These are phyloP conservation scores for Tuctoria greenei DNA, from an alignment of 176 grass and related monocot species.

Conservation along the genomic window DNA sequence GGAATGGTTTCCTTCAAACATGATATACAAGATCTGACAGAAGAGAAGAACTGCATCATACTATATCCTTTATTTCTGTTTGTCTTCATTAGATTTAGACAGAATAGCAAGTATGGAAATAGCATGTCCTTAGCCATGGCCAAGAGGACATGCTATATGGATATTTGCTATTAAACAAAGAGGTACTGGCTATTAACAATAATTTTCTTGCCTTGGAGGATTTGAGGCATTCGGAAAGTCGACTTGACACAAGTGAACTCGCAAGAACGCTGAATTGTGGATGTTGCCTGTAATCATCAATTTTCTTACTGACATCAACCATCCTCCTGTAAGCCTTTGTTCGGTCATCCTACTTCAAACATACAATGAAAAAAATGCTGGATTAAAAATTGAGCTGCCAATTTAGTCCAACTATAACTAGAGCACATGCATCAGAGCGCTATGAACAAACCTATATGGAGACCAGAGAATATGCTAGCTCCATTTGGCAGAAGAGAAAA, in stretches of 20 bases:
- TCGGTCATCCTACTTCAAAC: conserved; percentile 65
- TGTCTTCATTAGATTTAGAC: not conserved
- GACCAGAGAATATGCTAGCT: conserved; percentile 9
- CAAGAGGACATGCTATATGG: not conserved
- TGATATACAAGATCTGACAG: not conserved
- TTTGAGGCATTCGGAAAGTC: conserved; percentile 70
- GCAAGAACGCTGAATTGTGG: conserved; percentile 74
- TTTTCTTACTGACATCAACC: conserved; percentile 65
- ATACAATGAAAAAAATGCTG: conserved; percentile 38
- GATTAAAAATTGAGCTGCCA: conserved; percentile 27
- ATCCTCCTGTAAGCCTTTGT: conserved; percentile 85
- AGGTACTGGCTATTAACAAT: not conserved
- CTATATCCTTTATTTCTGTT: not conserved
- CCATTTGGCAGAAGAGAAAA: conserved; percentile 14
- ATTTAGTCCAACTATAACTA: conserved; percentile 13
- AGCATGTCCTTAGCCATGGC: not conserved
- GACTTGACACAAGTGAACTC: conserved; percentile 57
- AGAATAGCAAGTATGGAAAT: not conserved
- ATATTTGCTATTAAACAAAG: conserved; percentile 22
- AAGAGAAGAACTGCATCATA: conserved; percentile 9
- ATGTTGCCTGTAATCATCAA: conserved; percentile 75
- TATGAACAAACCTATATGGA: conserved; percentile 21
- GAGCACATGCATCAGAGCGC: not conserved
- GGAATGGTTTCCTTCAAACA: conserved; percentile 12
- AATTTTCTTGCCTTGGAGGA: conserved; percentile 69